Base-by-base conservation (phyloP, 352 stramenopile genomes). In the Elongisporangium senticosum region DNA sequence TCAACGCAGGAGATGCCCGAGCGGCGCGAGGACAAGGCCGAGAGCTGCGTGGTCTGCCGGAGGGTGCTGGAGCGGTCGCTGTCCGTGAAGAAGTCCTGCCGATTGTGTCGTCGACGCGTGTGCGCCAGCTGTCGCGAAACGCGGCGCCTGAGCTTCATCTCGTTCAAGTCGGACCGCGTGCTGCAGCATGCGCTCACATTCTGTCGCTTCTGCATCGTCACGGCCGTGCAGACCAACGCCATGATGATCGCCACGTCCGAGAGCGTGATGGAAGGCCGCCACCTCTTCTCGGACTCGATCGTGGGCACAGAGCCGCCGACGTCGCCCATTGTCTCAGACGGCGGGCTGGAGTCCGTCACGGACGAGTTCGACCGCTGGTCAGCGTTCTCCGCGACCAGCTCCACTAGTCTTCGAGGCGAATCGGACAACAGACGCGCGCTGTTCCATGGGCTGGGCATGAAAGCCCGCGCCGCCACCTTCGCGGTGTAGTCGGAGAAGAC, bases 151-250 rank as follows among this genome's bases (percentile, higher is more conserved):
- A 62, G 63, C 39, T 74, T 71, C 51, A 61, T 56, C 0, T 63
- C 68, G 7, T 55, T 37, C 56, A 50, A 58, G 40, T 55, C 63
- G 55, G 76, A 79, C 56, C 55, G 61, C 13, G 23, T 79, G 8
- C 49, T 52, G 26, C 53, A 65, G 60, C 69, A 43, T 13, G 64
- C 64, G 20, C 59, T 72, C 48, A 50, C 62, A 10, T 53, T 77
- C 40, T 79, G 71, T 28, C 67, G 68, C 26, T 61, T 69, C 20
- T 79, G 71, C 39, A 54, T 79, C 20, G 65, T 63, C 1, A 53
- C 62, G 22, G 71, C 63, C 28, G 55, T 61, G 13, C 64, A 72
- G 24, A 53, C 76, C 50, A 48, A 65, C 37, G 66, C 71, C 11
- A 39, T 71, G 48, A 63, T 72, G 17, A 65, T 79, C 26, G 71